phyloP scores from a whole-genome alignment of 2,329 filamentous ascomycete species.

The Fonsecaea erecta region DNA sequence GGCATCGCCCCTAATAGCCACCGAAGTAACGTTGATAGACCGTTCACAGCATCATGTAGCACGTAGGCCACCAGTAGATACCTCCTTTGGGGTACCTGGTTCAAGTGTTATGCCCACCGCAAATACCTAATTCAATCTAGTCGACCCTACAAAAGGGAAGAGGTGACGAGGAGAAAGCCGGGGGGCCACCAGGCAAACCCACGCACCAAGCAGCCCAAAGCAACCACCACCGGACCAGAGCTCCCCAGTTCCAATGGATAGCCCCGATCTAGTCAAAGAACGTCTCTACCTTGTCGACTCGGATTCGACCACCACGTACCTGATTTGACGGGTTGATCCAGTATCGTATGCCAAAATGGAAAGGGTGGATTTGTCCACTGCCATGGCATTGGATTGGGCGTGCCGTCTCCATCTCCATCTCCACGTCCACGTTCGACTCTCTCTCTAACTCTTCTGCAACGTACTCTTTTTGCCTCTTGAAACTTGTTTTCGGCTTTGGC shows the following conservation, averaged over 20 bases:
- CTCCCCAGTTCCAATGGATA: slow-evolving; percentile 1
- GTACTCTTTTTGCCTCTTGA: neutral
- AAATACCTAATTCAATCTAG: slow-evolving; percentile 11
- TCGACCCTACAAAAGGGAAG: slow-evolving; percentile 4
- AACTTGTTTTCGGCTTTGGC: slow-evolving; percentile 4
- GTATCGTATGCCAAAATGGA: slow-evolving; percentile 1
- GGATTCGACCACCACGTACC: slow-evolving; percentile 8
- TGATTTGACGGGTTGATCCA: slow-evolving; percentile 4
- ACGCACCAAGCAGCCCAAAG: neutral
- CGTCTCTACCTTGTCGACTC: slow-evolving; percentile 15
- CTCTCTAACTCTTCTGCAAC: neutral
- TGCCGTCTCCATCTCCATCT: neutral
- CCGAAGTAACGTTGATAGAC: neutral
- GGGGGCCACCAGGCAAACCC: neutral
- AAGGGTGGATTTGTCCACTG: neutral
- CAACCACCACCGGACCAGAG: neutral
- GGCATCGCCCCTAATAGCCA: neutral
- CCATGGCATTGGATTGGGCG: slow-evolving; percentile 1
- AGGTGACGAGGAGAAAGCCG: slow-evolving; percentile 2
- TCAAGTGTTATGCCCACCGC: slow-evolving; percentile 12
- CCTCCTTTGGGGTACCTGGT: neutral
- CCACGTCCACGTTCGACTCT: slow-evolving; percentile 2
- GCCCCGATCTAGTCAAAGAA: slow-evolving; percentile 1
- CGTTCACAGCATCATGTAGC: neutral
- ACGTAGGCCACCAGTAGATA: neutral